phyloP scores from a whole-genome alignment of 148 eudicot genomes.

The Fallopia convolvulus region DNA sequence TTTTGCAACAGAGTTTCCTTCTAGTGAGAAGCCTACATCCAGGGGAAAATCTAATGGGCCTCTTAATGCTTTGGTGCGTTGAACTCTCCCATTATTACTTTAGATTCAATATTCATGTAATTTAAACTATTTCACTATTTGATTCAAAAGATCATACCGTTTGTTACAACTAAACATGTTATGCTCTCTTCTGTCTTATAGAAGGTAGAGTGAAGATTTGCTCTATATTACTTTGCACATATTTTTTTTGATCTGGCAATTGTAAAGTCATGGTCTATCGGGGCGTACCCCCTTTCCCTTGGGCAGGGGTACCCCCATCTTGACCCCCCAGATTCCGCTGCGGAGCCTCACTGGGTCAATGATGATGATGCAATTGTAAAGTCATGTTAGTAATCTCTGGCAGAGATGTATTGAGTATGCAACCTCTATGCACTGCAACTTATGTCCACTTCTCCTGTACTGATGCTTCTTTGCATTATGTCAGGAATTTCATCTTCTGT shows the following conservation, averaged over 20 bases:
- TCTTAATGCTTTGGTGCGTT: slow-evolving; percentile 56
- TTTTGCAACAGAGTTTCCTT: slow-evolving; percentile 32
- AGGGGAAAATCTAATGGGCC: slow-evolving; percentile 28
- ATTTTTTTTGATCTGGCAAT: background rate
- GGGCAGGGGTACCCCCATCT: too few species aligned
- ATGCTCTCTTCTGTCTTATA: background rate
- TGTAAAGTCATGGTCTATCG: background rate
- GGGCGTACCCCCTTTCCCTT: too few species aligned
- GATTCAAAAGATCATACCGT: background rate
- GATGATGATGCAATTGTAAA: background rate
- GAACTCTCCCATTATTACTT: background rate
- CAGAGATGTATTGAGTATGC: background rate
- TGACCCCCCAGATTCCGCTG: too few species aligned
- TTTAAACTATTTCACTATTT: background rate
- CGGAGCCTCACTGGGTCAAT: too few species aligned
- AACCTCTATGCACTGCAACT: background rate
- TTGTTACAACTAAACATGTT: background rate
- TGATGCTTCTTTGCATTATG: slow-evolving; percentile 6
- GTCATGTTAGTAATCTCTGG: background rate
- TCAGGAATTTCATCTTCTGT: slow-evolving; percentile 67
- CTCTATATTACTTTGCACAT: background rate
- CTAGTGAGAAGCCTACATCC: slow-evolving; percentile 22
- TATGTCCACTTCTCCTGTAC: slow-evolving; percentile 6
- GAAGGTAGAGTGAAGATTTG: background rate
- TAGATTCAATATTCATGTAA: background rate